Base-by-base conservation (phyloP, 1,284 basidiomycete genomes). In the Phaffia rhodozyma region DNA sequence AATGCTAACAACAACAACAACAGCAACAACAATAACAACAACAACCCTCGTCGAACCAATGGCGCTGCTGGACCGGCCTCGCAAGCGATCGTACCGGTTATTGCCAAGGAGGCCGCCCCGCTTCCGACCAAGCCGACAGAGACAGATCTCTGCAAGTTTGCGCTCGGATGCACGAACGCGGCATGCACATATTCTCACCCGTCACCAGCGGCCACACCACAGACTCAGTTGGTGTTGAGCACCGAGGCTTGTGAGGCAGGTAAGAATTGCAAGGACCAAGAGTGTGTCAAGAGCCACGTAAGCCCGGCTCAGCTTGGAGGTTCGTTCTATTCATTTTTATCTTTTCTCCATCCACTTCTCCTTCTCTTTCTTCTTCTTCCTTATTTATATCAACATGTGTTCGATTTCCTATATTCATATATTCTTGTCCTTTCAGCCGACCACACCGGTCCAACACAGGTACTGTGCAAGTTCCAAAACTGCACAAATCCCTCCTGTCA, bases 151-250 rank as follows among this genome's bases (percentile, higher is more conserved):
- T 97, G 92, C 83, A 93, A 93, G 77, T 96, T 87, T 69, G 84
- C 82, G 6, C 80, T 86, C 27, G 92, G 91, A 69, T 97, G 92
- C 75, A 87, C 85, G 59, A 93, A 94, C 74, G 80, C 87, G 0
- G 79, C 85, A 59, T 97, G 92, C 74, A 81, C 85, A 23, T 96
- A 84, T 75, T 89, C 88, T 13, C 92, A 97, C 74, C 90, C 92
- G 3, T 90, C 87, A 5, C 91, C 92, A 20, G 89, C 90, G 0
- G 91, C 92, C 2, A 92, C 91, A 32, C 79, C 84, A 18, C 89
- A 93, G 76, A 89, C 86, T 72, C 92, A 91, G n/a, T 82, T 97
- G 68, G 92, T 96, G 1, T 78, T 96, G 65, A 91, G 87, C 70
- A 91, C 87, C 67, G 92, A 94, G 67, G 80, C 88, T 25, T 65